phyloP scores from a whole-genome alignment of 495 filamentous ascomycete species.

The Mytilinidion resinicola region DNA sequence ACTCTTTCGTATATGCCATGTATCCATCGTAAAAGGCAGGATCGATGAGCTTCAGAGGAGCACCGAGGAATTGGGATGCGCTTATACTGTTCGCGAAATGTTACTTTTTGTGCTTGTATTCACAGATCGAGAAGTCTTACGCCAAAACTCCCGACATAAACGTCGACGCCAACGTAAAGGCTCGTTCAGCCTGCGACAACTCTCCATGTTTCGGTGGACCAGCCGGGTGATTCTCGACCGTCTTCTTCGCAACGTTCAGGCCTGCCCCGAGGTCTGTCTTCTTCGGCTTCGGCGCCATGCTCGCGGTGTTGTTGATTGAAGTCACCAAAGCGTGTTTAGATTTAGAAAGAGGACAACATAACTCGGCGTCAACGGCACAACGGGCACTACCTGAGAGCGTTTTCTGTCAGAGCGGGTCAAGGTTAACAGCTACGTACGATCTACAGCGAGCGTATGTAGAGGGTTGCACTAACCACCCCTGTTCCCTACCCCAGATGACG shows the following conservation, averaged over 20 bases:
- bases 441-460: background rate
- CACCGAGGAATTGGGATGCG: conserved; percentile 39
- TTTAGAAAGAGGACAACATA: too few relatives aligned
- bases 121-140: conserved; percentile 11
- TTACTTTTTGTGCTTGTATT: background rate
- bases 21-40: conserved; percentile 37
- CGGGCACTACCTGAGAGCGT: background rate
- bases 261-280: conserved; percentile 28
- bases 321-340: too few relatives aligned
- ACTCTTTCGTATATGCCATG: conserved; percentile 42
- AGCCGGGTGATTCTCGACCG: conserved; percentile 34
- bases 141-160: conserved; percentile 38
- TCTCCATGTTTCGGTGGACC: conserved; percentile 34
- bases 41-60: conserved; percentile 38
- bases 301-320: background rate
- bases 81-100: conserved; percentile 26
- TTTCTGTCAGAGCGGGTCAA: background rate
- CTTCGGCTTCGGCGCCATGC: conserved; percentile 13
- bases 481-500: background rate
- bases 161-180: conserved; percentile 37
- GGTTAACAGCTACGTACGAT: background rate
- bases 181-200: conserved; percentile 36
- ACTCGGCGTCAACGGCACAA: background rate
- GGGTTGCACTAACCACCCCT: background rate
- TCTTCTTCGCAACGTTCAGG: conserved; percentile 29